Percentiles rank a stretch among this genome's conserved stretches.
Evolutionary conservation across 805 yeast genomes (phyloP).

Genomic region (Spathaspora passalidarum): DNA sequence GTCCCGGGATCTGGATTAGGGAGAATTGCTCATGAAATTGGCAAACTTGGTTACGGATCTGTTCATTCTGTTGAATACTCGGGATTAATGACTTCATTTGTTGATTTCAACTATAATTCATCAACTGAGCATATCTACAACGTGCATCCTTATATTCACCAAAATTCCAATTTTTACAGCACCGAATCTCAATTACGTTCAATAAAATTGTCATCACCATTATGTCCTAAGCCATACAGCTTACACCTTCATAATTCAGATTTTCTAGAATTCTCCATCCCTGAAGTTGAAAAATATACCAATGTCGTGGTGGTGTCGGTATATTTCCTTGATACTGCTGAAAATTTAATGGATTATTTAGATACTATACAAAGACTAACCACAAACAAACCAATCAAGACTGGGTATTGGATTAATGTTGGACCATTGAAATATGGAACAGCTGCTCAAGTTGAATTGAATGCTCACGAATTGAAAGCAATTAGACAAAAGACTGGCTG

Average conservation of each 20-base stretch:
- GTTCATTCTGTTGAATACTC: conserved; percentile 80
- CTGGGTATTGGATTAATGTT: conserved; percentile 78
- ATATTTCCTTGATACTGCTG: conserved; percentile 91
- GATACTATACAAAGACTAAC: conserved; percentile 49
- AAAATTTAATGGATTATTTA: conserved; percentile 73
- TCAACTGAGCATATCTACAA: conserved; percentile 18
- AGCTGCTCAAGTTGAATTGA: conserved; percentile 72
- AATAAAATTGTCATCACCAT: conserved; percentile 19
- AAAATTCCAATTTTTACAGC: conserved; percentile 32
- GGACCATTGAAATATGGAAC: conserved; percentile 95
- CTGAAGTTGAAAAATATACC: conserved; percentile 20
- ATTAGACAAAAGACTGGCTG: conserved; percentile 63
- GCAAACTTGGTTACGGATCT: conserved; percentile 30
- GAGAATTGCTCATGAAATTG: conserved; percentile 64
- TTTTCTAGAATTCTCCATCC: conserved; percentile 50
- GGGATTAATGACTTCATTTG: conserved; percentile 69
- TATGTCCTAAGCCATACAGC: conserved; percentile 41
- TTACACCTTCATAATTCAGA: conserved; percentile 55
- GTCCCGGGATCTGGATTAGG: conserved; percentile 92
- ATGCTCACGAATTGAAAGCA: conserved; percentile 61
- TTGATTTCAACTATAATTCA: conserved; percentile 45
- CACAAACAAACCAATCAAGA: conserved; percentile 19
- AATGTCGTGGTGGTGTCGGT: conserved; percentile 60
- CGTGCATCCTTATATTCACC: conserved; percentile 53
- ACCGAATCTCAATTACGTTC: conserved; percentile 18